phyloP scores from a whole-genome alignment of 257 asterid species.

The Scutellaria minor region DNA sequence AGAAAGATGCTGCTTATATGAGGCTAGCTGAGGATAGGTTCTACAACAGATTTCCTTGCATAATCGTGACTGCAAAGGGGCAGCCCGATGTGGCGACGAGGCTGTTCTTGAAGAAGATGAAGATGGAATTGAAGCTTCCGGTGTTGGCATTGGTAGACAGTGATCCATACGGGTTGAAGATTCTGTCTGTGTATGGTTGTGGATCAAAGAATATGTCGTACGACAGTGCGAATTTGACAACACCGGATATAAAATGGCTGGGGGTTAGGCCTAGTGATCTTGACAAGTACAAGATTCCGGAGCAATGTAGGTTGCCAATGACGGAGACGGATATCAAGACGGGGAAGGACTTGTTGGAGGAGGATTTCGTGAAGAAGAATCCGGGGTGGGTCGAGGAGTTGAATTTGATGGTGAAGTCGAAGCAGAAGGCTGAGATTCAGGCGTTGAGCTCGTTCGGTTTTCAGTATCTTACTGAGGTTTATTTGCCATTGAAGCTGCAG shows the following conservation, averaged over 20 bases:
- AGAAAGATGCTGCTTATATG: conserved; percentile 90
- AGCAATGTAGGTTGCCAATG: conserved; percentile 90
- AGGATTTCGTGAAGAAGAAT: conserved; percentile 96
- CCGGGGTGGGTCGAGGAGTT: conserved; percentile 94
- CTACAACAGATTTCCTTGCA: conserved; percentile 81
- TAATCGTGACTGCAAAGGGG: conserved; percentile 85
- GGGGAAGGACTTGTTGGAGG: conserved; percentile 86
- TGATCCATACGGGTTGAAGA: conserved; percentile 86
- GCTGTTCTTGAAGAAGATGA: conserved; percentile 81
- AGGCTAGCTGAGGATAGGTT: conserved; percentile 83
- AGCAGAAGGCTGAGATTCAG: conserved; percentile 96
- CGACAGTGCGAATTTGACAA: conserved; percentile 81
- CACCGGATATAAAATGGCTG: conserved; percentile 91
- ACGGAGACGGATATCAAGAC: conserved; percentile 89
- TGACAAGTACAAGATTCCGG: conserved; percentile 84
- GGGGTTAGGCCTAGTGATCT: conserved; percentile 88
- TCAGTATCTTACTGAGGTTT: conserved; percentile 90
- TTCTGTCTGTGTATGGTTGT: conserved; percentile 78
- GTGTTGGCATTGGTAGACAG: conserved; percentile 86
- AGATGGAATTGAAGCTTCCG: conserved; percentile 81
- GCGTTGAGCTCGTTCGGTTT: conserved; percentile 90
- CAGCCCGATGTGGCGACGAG: conserved; percentile 88
- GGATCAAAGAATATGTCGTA: conserved; percentile 95
- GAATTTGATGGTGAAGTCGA: conserved; percentile 85
- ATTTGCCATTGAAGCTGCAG: conserved; percentile 87